Percentiles rank a stretch among this genome's conserved stretches.
phyloP scores from a whole-genome alignment of 768 basidiomycete species.

The Lyophyllum semitale region DNA sequence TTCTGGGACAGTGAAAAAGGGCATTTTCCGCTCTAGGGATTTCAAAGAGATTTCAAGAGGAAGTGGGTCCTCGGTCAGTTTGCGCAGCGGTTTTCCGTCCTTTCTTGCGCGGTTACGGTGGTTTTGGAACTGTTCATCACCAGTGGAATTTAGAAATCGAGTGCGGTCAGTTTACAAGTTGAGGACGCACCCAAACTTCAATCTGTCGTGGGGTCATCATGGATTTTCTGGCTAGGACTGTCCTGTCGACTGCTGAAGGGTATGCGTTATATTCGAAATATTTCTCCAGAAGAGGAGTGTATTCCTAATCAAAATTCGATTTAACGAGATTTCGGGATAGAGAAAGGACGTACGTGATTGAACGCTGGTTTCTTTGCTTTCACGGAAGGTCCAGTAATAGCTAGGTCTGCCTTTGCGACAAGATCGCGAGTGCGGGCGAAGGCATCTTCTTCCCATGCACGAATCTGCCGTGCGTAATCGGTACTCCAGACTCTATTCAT shows the following conservation, averaged over 20 bases:
- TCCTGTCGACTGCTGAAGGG: constrained; percentile 42
- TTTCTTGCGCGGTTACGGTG: constrained; percentile 42
- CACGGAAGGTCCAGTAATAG: background rate
- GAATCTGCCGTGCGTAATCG: background rate
- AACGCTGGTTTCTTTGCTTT: constrained; percentile 7
- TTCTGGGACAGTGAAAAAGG: constrained; percentile 22
- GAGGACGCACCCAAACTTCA: constrained; percentile 51
- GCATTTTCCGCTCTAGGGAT: constrained; percentile 25
- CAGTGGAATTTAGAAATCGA: background rate
- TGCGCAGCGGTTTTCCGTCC: constrained; percentile 25
- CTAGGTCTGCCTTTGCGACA: background rate
- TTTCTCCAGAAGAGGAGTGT: constrained; percentile 38
- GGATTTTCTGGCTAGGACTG: constrained; percentile 40
- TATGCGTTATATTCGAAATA: constrained; percentile 54
- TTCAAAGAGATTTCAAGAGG: constrained; percentile 23
- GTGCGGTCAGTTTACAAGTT: background rate
- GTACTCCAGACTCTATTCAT: background rate
- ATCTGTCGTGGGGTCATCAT: constrained; percentile 49
- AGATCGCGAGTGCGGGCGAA: background rate
- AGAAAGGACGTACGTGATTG: constrained; percentile 1
- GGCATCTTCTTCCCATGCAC: constrained; percentile 5
- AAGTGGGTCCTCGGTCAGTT: constrained; percentile 18
- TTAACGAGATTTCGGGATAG: background rate
- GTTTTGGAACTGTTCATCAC: constrained; percentile 50
- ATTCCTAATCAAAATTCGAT: too few species aligned